These are phyloP conservation scores for Chytridium lagenaria DNA, from an alignment of 371 early-diverging fungal genomes.

Conservation along the genomic window DNA sequence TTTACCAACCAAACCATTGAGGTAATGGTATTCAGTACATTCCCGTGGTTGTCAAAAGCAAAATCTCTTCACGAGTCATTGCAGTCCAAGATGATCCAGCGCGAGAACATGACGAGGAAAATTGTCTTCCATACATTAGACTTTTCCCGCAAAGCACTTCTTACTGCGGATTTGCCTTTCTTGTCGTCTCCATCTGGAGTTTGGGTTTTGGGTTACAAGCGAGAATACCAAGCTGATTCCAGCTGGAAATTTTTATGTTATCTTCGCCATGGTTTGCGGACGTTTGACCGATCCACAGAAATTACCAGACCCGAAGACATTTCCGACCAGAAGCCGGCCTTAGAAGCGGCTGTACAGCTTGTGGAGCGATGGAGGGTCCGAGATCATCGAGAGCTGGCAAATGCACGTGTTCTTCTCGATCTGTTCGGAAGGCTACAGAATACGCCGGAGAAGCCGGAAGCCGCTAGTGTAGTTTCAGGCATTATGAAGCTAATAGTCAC, in stretches of 20 bases:
- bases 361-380: constrained; percentile 10
- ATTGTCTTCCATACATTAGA: constrained; percentile 52
- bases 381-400: constrained; percentile 3
- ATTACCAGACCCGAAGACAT: background rate
- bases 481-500: background rate
- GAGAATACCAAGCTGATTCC: constrained; percentile 67
- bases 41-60: constrained; percentile 7
- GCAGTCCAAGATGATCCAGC: background rate
- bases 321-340: constrained; percentile 45
- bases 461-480: background rate
- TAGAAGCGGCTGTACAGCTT: constrained; percentile 35
- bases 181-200: constrained; percentile 74
- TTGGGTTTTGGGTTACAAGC: constrained; percentile 67
- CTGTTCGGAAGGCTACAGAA: background rate
- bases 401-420: background rate
- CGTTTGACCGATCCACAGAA: background rate
- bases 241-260: constrained; percentile 82
- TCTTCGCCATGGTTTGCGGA: constrained; percentile 69
- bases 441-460: background rate
- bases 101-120: background rate
- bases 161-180: constrained; percentile 73
- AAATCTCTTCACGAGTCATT: background rate
- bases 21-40: constrained; percentile 10
- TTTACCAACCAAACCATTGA: constrained; percentile 28
- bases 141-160: constrained; percentile 55